Base-by-base conservation (phyloP, 2,329 filamentous ascomycete species). In the Gremmenia infestans region DNA sequence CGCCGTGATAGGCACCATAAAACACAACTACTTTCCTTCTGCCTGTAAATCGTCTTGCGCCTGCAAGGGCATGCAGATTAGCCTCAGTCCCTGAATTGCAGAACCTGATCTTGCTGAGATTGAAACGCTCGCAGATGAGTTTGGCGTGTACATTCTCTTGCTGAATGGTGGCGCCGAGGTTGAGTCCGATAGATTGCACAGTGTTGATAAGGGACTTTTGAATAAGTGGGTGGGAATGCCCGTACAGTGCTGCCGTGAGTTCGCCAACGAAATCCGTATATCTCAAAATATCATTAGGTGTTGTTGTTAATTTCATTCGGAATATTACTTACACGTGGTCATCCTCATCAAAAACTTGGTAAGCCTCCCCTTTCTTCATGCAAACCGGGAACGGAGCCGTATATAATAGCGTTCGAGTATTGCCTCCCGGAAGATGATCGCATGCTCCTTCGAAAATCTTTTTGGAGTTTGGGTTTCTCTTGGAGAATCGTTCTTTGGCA, bases 51-150 rank as follows among this genome's bases (percentile, higher is more conserved):
- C 52, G 57, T 4, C 55, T n/a, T 2, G 65, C 62, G 8, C 61
- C 56, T n/a, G 77, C 78, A 1, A 87, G 65, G 2, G 82, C 82
- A 64, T 83, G 79, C 5, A 82, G 72, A 50, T 83, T 87, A 4
- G 83, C 82, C 67, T 87, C 85, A 0, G 85, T 88, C 2, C 85
- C 85, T 0, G 81, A 85, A 68, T 87, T 87, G 43, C 80, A 77
- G 68, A 87, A 86, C 1, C 85, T 78, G n/a, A 87, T 49, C 57
- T 61, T 23, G n/a, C 25, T 7, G 22, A 36, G 5, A 22, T 48
- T 9, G 53, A 48, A 37, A 43, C 42, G 42, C 42, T 35, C 22
- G 51, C 14, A 17, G 28, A 64, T 66, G n/a, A 76, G 65, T 9
- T 69, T 63, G 0, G 83, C 84, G 22, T 82, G 72, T 15, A 72